Conservation (phyloP, 2,329 filamentous ascomycete species). For the Pseudogymnoascus sp. region DNA sequence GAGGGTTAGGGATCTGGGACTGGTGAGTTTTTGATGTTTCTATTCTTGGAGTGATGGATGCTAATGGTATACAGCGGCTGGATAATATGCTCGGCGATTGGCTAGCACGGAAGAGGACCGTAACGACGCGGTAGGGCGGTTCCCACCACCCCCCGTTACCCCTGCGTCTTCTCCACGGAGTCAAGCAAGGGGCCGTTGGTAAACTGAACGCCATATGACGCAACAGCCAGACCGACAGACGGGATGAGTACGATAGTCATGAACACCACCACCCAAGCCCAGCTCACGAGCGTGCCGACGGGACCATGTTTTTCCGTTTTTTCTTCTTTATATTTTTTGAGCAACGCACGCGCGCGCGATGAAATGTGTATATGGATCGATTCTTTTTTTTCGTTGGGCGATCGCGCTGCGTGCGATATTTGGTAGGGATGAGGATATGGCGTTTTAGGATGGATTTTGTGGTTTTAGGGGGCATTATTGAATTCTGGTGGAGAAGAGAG, state of each 20-base stretch:
- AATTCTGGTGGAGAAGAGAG: neutral
- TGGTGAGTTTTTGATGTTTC: neutral
- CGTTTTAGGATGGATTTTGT: neutral
- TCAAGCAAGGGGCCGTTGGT: neutral
- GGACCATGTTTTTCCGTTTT: neutral
- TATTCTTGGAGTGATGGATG: neutral
- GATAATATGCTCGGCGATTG: constrained; percentile 81
- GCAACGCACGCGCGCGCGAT: neutral
- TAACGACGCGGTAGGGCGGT: neutral
- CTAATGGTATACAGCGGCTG: constrained; percentile 49
- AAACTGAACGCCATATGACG: neutral
- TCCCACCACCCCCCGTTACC: neutral
- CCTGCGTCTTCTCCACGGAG: neutral
- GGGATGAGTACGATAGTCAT: constrained; percentile 1
- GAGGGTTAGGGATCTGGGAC: constrained; percentile 68
- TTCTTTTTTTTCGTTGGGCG: neutral
- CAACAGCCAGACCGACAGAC: neutral
- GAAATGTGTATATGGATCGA: neutral
- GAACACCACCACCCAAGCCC: neutral
- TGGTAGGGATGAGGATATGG: neutral
- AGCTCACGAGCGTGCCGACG: neutral
- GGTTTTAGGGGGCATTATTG: neutral
- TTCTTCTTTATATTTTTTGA: neutral
- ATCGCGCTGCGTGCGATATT: neutral
- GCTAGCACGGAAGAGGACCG: constrained; percentile 59